A percentile compares a stretch with the other conserved stretches of the same genome.
These are phyloP conservation scores for Lasiodiplodia gonubiensis DNA, from an alignment of 2,329 filamentous ascomycete species.

Conservation along the genomic window DNA sequence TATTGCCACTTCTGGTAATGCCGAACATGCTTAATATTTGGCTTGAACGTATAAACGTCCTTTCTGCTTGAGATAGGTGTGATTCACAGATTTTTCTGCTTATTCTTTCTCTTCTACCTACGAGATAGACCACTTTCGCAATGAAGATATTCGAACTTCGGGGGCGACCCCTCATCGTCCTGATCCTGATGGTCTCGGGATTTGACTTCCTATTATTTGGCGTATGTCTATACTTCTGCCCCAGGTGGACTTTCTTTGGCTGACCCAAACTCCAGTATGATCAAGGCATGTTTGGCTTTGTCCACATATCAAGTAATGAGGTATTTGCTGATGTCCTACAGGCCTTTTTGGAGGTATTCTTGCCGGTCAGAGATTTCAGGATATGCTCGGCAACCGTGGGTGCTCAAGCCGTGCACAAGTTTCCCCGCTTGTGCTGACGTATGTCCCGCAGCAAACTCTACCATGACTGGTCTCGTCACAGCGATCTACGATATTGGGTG, in stretches of 20 bases:
- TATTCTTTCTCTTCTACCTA: not conserved
- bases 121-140: not conserved
- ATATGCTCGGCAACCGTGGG: conserved; percentile 34
- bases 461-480: conserved; percentile 55
- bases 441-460: conserved; percentile 43
- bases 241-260: not conserved
- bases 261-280: conserved; percentile 1
- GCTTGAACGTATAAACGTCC: not conserved
- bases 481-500: conserved; percentile 66
- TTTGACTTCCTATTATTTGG: conserved; percentile 13
- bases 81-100: not conserved
- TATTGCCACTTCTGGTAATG: not conserved
- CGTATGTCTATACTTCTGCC: not conserved
- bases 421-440: conserved; percentile 1
- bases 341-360: conserved; percentile 40
- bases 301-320: not conserved
- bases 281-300: not conserved
- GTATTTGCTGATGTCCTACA: not conserved
- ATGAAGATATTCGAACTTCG: conserved; percentile 16
- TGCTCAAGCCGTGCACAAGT: not conserved
- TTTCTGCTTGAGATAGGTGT: not conserved
- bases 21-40: not conserved
- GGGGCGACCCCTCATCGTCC: conserved; percentile 8
- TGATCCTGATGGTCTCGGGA: conserved; percentile 1
- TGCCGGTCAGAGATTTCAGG: conserved; percentile 36